Percentiles rank a stretch among this genome's conserved stretches.
These are phyloP conservation scores for Penicillium roqueforti DNA, from an alignment of 495 filamentous ascomycete species.

Conservation along the genomic window DNA sequence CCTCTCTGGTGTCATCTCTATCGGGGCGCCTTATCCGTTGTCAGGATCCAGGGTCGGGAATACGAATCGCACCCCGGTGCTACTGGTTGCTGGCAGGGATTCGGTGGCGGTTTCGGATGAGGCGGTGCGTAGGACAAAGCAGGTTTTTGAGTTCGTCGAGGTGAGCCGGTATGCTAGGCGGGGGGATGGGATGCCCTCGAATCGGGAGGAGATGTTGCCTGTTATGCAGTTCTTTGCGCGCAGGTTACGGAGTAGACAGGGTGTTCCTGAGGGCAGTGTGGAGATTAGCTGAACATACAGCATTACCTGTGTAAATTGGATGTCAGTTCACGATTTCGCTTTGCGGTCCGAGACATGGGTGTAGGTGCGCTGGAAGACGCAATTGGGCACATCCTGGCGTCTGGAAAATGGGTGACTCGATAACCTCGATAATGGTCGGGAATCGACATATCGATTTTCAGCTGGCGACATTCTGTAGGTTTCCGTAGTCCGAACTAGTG, in stretches of 20 bases:
- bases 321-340: neutral
- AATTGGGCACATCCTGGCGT: neutral
- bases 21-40: slow-evolving; percentile 68
- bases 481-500: neutral
- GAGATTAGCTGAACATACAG: slow-evolving; percentile 42
- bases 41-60: slow-evolving; percentile 37
- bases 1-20: slow-evolving; percentile 63
- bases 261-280: slow-evolving; percentile 57
- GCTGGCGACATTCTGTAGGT: neutral
- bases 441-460: neutral
- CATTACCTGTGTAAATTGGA: neutral
- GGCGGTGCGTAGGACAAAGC: slow-evolving; percentile 57
- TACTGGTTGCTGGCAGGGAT: slow-evolving; percentile 65
- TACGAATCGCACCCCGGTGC: slow-evolving; percentile 63
- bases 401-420: neutral
- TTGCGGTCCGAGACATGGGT: neutral
- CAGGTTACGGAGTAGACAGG: slow-evolving; percentile 61
- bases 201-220: slow-evolving; percentile 81
- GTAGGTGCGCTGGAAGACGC: neutral
- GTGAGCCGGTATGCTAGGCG: slow-evolving; percentile 67
- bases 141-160: slow-evolving; percentile 67
- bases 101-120: slow-evolving; percentile 59
- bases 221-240: slow-evolving; percentile 91
- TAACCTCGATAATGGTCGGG: neutral
- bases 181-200: slow-evolving; percentile 80